These are phyloP conservation scores for Staphylotrichum longicolle DNA, from an alignment of 495 filamentous ascomycete genomes.

Conservation along the genomic window DNA sequence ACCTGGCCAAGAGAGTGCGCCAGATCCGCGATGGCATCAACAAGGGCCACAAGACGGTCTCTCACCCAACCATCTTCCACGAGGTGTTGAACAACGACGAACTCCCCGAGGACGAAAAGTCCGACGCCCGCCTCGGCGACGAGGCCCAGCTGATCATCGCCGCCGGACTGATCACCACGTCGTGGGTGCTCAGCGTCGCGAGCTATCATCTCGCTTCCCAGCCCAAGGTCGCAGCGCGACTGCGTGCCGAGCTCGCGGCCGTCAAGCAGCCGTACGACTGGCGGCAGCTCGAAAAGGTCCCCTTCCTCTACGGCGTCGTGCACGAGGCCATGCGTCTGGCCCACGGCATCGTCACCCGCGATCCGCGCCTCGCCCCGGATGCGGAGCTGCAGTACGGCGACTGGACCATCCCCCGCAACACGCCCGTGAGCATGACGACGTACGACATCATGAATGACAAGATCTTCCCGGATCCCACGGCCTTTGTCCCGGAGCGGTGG, in stretches of 20 bases:
- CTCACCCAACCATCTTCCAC: conserved; percentile 35
- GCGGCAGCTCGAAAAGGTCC: conserved; percentile 49
- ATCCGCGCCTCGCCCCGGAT: conserved; percentile 44
- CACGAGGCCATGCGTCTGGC: conserved; percentile 45
- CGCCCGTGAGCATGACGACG: conserved; percentile 43
- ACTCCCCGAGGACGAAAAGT: conserved; percentile 27
- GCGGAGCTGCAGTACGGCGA: conserved; percentile 40
- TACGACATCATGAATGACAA: conserved; percentile 40
- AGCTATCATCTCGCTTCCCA: conserved; percentile 34
- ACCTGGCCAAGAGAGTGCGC: not conserved
- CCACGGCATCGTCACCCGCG: conserved; percentile 42
- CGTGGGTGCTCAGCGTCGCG: conserved; percentile 30
- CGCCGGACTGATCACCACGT: conserved; percentile 30
- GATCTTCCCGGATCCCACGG: conserved; percentile 44
- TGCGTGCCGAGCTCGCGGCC: conserved; percentile 31
- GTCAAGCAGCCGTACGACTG: conserved; percentile 24
- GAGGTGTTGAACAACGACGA: conserved; percentile 29
- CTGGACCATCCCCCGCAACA: conserved; percentile 17
- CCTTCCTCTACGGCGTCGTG: conserved; percentile 44
- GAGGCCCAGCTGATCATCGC: conserved; percentile 33
- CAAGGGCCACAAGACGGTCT: not conserved
- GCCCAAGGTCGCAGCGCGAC: conserved; percentile 18
- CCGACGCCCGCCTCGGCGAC: conserved; percentile 30
- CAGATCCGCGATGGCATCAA: conserved; percentile 19
- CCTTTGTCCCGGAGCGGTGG: conserved; percentile 51